Evolutionary conservation across 768 basidiomycete genomes (phyloP).

Genomic region (Mycena crocata): DNA sequence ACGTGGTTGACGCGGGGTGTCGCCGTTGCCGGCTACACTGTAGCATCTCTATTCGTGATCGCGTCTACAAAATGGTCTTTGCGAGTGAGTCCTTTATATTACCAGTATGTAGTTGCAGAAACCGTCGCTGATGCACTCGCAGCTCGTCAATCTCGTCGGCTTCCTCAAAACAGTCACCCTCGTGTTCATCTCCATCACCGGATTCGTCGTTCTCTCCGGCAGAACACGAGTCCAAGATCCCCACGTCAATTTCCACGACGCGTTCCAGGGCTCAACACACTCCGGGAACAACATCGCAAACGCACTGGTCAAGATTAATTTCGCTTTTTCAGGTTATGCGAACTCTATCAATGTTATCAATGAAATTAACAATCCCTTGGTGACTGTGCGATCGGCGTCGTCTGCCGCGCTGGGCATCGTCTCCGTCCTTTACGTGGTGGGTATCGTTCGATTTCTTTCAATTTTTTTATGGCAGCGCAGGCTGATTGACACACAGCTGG

Average conservation of each 20-base stretch:
- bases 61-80: conserved; percentile 50
- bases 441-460: too few species aligned
- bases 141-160: conserved; percentile 43
- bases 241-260: conserved; percentile 65
- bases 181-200: conserved; percentile 63
- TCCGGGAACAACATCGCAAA: conserved; percentile 58
- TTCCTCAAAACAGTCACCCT: conserved; percentile 63
- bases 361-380: conserved; percentile 58
- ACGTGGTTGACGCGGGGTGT: conserved; percentile 34
- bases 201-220: conserved; percentile 71
- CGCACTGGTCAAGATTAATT: conserved; percentile 52
- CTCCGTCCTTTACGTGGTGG: conserved; percentile 56
- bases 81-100: conserved; percentile 45
- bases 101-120: too few species aligned
- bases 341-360: conserved; percentile 57
- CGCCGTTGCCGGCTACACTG: conserved; percentile 42
- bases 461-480: too few species aligned
- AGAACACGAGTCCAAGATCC: conserved; percentile 68
- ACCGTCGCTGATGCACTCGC: too few species aligned
- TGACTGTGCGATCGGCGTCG: conserved; percentile 58
- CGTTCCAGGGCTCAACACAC: conserved; percentile 66
- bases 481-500: conserved; percentile 37
- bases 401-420: conserved; percentile 58
- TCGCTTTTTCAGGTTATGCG: conserved; percentile 52
- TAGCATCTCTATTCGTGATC: conserved; percentile 13